These are phyloP conservation scores for Penicillium egyptiacum DNA, from an alignment of 495 filamentous ascomycete species.

Conservation along the genomic window DNA sequence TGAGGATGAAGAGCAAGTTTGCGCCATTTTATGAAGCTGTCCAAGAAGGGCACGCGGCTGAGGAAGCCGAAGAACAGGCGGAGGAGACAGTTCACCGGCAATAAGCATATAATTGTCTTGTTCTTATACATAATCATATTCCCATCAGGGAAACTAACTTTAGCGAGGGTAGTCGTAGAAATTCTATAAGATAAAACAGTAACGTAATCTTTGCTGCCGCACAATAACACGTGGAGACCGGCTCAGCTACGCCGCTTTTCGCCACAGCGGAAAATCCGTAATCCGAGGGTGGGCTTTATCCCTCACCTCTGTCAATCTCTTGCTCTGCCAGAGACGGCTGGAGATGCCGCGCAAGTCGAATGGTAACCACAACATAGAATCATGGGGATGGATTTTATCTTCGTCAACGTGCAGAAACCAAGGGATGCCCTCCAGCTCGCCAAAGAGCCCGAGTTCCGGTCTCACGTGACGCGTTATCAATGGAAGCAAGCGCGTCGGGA, in stretches of 20 bases:
- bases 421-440: conserved; percentile 30
- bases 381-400: conserved; percentile 23
- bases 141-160: background rate
- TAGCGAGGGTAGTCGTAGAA: no score
- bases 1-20: conserved; percentile 41
- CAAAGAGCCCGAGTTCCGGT: conserved; percentile 29
- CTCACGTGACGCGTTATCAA: conserved; percentile 35
- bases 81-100: conserved; percentile 13
- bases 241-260: no score
- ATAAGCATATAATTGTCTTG: background rate
- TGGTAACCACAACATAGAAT: no score
- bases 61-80: conserved; percentile 16
- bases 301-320: no score
- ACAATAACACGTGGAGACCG: no score
- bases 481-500: conserved; percentile 20
- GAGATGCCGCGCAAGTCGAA: no score
- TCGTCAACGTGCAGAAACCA: conserved; percentile 34
- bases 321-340: no score
- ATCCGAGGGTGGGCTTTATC: no score
- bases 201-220: no score
- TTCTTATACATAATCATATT: conserved; percentile 5
- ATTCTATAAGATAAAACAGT: no score
- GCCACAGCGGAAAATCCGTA: no score
- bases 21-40: conserved; percentile 55
- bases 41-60: conserved; percentile 18